Percentiles rank a stretch among this genome's conserved stretches.
These are phyloP conservation scores for Quercus phellos DNA, from an alignment of 331 rosid genomes.

Conservation along the genomic window DNA sequence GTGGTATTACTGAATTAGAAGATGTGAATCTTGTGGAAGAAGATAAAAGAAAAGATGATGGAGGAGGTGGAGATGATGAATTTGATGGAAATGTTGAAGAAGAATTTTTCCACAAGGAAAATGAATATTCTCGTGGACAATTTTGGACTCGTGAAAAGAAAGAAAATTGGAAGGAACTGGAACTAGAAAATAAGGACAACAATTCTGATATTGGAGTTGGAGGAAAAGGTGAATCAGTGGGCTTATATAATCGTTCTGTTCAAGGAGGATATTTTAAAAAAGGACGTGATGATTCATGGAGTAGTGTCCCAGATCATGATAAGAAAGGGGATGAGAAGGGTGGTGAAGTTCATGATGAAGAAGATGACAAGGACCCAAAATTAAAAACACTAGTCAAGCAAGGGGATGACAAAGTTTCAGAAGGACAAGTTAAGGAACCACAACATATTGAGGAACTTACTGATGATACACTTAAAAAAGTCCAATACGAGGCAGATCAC, in stretches of 20 bases:
- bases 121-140: not conserved
- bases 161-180: constrained; percentile 5
- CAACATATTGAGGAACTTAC: not conserved
- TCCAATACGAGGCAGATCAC: not conserved
- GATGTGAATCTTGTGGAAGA: constrained; percentile 19
- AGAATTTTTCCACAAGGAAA: not conserved
- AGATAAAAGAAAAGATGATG: constrained; percentile 6
- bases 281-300: not conserved
- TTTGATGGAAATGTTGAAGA: constrained; percentile 14
- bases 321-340: constrained; percentile 8
- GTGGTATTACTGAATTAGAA: constrained; percentile 16
- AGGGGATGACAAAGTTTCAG: not conserved
- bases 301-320: constrained; percentile 3
- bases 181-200: not conserved
- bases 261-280: not conserved
- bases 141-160: constrained; percentile 4
- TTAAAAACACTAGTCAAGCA: constrained; percentile 2
- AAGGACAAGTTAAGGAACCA: not conserved
- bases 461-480: not conserved
- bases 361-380: constrained; percentile 4
- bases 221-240: no score
- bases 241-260: no score
- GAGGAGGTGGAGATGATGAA: constrained; percentile 13
- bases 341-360: not conserved
- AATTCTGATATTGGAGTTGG: not conserved